These are phyloP conservation scores for Nicotiana benthamiana DNA, from an alignment of 257 asterid genomes.

Conservation along the genomic window DNA sequence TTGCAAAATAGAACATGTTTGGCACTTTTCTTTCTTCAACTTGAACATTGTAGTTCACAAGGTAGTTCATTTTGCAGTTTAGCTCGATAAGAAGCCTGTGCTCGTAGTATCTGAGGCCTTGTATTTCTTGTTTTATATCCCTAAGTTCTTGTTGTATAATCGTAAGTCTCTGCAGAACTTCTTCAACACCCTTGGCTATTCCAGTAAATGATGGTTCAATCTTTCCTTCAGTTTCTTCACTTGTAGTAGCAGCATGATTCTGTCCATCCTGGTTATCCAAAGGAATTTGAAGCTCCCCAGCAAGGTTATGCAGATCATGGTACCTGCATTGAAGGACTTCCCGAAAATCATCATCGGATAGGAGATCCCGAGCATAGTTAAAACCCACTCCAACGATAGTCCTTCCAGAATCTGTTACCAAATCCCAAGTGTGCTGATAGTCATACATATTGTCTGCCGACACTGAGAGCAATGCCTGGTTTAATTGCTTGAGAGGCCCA, in stretches of 20 bases:
- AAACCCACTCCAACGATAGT: conserved; percentile 46
- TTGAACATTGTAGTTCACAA: conserved; percentile 60
- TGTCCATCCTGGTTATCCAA: conserved; percentile 29
- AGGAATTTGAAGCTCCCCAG: conserved; percentile 72
- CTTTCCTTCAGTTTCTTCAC: conserved; percentile 36
- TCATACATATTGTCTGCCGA: conserved; percentile 82
- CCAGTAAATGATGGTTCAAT: conserved; percentile 70
- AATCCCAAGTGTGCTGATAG: conserved; percentile 86
- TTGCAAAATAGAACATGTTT: conserved; percentile 64
- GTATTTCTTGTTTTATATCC: conserved; percentile 78
- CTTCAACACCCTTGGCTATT: conserved; percentile 81
- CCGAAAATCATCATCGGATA: conserved; percentile 84
- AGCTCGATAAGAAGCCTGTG: conserved; percentile 60
- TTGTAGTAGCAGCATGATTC: conserved; percentile 10
- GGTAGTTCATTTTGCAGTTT: conserved; percentile 65
- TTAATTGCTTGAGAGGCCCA: conserved; percentile 43
- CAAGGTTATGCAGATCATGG: conserved; percentile 71
- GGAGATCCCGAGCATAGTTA: conserved; percentile 64
- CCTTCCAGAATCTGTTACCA: conserved; percentile 50
- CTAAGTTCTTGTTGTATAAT: conserved; percentile 82
- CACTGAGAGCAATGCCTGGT: conserved; percentile 62
- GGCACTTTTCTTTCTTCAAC: conserved; percentile 77
- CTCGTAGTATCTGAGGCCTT: conserved; percentile 79
- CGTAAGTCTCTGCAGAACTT: conserved; percentile 64
- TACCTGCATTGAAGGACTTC: conserved; percentile 78